Percentiles rank a stretch among this genome's conserved stretches.
These are phyloP conservation scores for Yarrowia porcina DNA, from an alignment of 805 yeast genomes.

Conservation along the genomic window DNA sequence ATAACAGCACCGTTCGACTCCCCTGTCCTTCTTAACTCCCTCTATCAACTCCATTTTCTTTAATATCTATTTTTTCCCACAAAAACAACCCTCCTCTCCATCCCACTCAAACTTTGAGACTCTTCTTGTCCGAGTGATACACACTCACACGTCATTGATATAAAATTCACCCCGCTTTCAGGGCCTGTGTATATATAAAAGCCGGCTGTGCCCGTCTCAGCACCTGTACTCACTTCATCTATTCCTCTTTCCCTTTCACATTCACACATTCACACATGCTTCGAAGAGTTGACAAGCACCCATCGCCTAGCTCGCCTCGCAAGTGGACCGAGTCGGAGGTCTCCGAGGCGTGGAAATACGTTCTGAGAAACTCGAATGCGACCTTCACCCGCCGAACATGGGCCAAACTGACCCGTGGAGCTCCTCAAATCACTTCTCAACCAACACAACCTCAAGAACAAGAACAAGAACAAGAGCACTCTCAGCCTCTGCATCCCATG, in stretches of 20 bases:
- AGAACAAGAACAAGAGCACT: no score
- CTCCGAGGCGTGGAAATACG: slow-evolving; percentile 14
- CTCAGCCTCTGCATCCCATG: no score
- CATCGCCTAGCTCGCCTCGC: background rate
- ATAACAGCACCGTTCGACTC: background rate
- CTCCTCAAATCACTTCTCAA: background rate
- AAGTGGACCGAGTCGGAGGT: background rate
- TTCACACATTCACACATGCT: background rate
- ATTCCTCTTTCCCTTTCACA: no score
- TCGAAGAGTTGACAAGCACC: background rate
- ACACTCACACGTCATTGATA: background rate
- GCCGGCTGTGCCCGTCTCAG: no score
- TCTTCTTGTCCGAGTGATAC: background rate
- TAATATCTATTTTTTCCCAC: no score
- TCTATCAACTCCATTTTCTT: background rate
- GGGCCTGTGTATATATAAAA: background rate
- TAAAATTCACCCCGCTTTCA: slow-evolving; percentile 10
- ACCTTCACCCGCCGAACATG: slow-evolving; percentile 1
- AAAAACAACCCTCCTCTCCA: background rate
- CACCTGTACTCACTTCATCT: no score
- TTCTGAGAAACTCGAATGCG: slow-evolving; percentile 1
- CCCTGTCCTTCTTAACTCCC: no score
- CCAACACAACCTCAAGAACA: background rate
- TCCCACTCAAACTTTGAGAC: background rate
- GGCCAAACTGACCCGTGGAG: background rate